Evolutionary conservation across 352 stramenopile genomes (phyloP), one percentile per base, ranked within the genome.

Genomic region (Aphanomyces cochlioides): DNA sequence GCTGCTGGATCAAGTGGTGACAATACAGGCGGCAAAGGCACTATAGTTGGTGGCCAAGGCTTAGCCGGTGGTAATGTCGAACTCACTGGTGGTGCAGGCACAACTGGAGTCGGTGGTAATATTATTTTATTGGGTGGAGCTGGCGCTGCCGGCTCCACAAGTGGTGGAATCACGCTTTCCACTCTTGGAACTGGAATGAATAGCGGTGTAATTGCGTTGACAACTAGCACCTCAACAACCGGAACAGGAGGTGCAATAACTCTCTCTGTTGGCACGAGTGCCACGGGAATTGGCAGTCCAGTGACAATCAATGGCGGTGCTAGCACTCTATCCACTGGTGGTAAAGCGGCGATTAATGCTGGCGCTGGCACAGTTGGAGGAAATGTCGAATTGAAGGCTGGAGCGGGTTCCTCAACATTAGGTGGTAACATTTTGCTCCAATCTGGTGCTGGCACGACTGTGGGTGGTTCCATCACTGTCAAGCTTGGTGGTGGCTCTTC

Each of bases 251-350:
- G 82, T 28, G 56, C 69, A 47, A 76, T 87, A 56, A 67, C 66
- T 7, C 21, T 87, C 8, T 73, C 63, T n/a, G 78, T 87, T 61
- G 79, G 79, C 43, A 69, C 59, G 53, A 76, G 78, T n/a, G 48
- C 72, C 34, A 76, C 67, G 4, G 79, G 75, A 7, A 21, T 75
- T 37, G 79, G 79, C 28, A 74, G 77, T 36, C 65, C 69, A 34
- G 61, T 87, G 36, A 79, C 74, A n/a, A 28, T 67, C 39, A 67
- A 40, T n/a, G n/a, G 34, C 10, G 59, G 59, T 13, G 59, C 59
- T 17, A 67, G 59, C 59, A 54, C 7, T 17, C 12, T 54, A 19
- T 53, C 59, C 7, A 47, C 38, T 28, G 59, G 59, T 5, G 59
- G 59, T 19, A 56, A 47, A 17, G 40, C 59, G 5, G 10, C 38